phyloP scores from a whole-genome alignment of 371 early-diverging fungal genomes.

The Dipsacomyces acuminosporus region DNA sequence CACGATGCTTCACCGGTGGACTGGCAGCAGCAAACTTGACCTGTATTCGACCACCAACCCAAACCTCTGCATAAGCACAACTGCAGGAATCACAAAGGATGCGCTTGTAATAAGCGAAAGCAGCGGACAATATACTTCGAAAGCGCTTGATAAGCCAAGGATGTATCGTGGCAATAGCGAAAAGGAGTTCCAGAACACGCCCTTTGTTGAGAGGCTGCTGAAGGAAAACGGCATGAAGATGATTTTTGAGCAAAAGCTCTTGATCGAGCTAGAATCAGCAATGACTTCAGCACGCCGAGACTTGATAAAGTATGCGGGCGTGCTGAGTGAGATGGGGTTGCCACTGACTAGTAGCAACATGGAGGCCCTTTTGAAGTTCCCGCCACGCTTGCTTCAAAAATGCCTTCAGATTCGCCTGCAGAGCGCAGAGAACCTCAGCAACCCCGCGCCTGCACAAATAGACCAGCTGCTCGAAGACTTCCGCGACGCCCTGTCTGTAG shows the following conservation, averaged over 20 bases:
- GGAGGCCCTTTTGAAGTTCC: constrained; percentile 69
- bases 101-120: too few species aligned
- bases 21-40: constrained; percentile 68
- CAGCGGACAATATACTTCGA: too few species aligned
- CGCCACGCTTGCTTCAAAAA: constrained; percentile 71
- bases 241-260: constrained; percentile 72
- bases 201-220: constrained; percentile 78
- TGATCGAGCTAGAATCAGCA: constrained; percentile 60
- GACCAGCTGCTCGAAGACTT: constrained; percentile 81
- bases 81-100: constrained; percentile 10
- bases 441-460: constrained; percentile 65
- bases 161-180: neutral
- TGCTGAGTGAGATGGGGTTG: constrained; percentile 64
- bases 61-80: constrained; percentile 15
- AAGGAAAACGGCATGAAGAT: constrained; percentile 76
- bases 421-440: constrained; percentile 64
- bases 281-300: constrained; percentile 37
- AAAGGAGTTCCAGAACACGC: constrained; percentile 46
- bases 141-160: too few species aligned
- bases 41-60: constrained; percentile 50
- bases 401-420: constrained; percentile 71
- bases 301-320: constrained; percentile 60
- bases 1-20: constrained; percentile 76
- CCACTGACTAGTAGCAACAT: constrained; percentile 63
- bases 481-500: constrained; percentile 63